A percentile compares a stretch with the other conserved stretches of the same genome.
phyloP scores from a whole-genome alignment of 805 yeast genomes.

The Teunomyces pallodes region DNA sequence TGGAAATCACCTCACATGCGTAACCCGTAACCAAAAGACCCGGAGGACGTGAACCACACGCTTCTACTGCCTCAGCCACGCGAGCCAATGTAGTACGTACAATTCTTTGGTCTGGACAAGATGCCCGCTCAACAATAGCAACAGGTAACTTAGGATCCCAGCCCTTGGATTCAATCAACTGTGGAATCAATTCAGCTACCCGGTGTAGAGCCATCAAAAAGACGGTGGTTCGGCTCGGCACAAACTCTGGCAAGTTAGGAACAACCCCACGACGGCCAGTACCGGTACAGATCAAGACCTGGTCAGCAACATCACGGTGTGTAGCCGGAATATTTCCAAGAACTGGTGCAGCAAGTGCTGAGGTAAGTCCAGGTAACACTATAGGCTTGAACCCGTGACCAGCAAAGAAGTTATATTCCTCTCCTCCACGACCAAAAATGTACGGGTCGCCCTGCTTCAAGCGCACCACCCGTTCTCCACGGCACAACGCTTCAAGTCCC shows the following conservation, averaged over 20 bases:
- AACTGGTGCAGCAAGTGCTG: constrained; percentile 86
- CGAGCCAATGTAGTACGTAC: constrained; percentile 68
- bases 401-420: constrained; percentile 72
- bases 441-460: constrained; percentile 97
- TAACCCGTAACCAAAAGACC: constrained; percentile 82
- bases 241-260: constrained; percentile 76
- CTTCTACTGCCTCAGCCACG: constrained; percentile 70
- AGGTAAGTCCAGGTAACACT: constrained; percentile 85
- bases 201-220: constrained; percentile 90
- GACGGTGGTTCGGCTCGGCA: constrained; percentile 71
- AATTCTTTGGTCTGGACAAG: constrained; percentile 89
- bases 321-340: constrained; percentile 85
- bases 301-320: constrained; percentile 89
- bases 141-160: constrained; percentile 79
- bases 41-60: constrained; percentile 86
- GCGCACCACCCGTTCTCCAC: constrained; percentile 79
- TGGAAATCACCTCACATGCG: constrained; percentile 60
- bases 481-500: constrained; percentile 62
- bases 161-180: constrained; percentile 37
- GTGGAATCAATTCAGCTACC: constrained; percentile 52
- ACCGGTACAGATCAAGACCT: constrained; percentile 90
- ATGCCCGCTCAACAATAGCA: constrained; percentile 85
- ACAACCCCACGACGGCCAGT: constrained; percentile 85
- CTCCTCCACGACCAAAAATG: constrained; percentile 95
- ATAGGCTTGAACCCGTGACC: constrained; percentile 65